These are phyloP conservation scores for Gentiana straminea DNA, from an alignment of 257 asterid genomes.

Conservation along the genomic window DNA sequence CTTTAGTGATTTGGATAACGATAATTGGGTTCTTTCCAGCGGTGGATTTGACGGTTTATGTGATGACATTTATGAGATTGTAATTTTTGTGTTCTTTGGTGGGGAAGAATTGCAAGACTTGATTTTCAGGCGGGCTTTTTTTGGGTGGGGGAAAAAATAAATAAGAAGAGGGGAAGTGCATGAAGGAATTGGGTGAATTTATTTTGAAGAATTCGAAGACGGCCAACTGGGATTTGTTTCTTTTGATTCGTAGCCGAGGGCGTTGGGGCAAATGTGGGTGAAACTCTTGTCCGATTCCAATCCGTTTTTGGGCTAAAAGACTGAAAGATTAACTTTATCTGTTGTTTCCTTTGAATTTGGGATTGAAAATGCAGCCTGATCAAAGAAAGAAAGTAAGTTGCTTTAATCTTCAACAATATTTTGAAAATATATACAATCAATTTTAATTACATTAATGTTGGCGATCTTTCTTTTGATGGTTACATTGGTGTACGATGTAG, in stretches of 20 bases:
- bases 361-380: constrained; percentile 63
- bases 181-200: constrained; percentile 45
- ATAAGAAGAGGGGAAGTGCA: constrained; percentile 29
- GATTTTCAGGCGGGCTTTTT: constrained; percentile 11
- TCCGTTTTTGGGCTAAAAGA: constrained; percentile 6
- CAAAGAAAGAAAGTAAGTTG: constrained; percentile 68
- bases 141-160: neutral
- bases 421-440: neutral
- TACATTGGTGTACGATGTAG: no score
- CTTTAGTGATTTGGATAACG: neutral
- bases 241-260: constrained; percentile 59
- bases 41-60: neutral
- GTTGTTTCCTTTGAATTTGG: constrained; percentile 7
- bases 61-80: constrained; percentile 12
- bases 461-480: neutral
- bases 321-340: neutral
- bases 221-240: constrained; percentile 51
- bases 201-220: constrained; percentile 32
- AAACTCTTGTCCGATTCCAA: constrained; percentile 14
- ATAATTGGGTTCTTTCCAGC: neutral
- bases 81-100: constrained; percentile 9
- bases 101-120: constrained; percentile 3
- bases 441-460: no score
- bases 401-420: constrained; percentile 3
- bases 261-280: constrained; percentile 86